Evolutionary conservation across 306 rosid species (phyloP).

Genomic region (Vigna nakashimae): DNA sequence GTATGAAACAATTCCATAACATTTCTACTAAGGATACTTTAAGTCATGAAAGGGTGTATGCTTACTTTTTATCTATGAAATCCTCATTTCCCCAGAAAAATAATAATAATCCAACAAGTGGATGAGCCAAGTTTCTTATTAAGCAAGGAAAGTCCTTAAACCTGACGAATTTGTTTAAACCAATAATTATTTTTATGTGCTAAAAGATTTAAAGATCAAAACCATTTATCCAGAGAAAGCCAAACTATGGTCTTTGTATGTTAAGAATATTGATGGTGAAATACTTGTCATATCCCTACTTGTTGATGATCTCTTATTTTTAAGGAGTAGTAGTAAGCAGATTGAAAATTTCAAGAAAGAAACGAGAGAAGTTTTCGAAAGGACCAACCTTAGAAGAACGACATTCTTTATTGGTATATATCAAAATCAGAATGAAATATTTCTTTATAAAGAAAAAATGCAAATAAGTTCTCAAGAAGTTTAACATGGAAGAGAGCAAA

Average conservation of each 20-base stretch:
- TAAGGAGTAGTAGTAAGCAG: too few species aligned
- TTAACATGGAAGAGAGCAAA: too few species aligned
- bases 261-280: too few species aligned
- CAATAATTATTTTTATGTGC: background rate
- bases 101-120: background rate
- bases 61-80: background rate
- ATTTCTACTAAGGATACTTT: constrained; percentile 20
- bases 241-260: background rate
- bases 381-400: too few species aligned
- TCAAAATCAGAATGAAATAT: too few species aligned
- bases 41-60: constrained; percentile 1
- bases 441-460: too few species aligned
- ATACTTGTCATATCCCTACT: too few species aligned
- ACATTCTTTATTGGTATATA: too few species aligned
- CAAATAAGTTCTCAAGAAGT: too few species aligned
- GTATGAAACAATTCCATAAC: constrained; percentile 36
- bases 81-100: constrained; percentile 16
- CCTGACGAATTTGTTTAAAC: constrained; percentile 2
- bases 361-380: too few species aligned
- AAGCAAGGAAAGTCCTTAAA: constrained; percentile 16
- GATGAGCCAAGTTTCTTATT: constrained; percentile 30
- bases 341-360: too few species aligned
- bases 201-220: constrained; percentile 11
- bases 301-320: too few species aligned
- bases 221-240: constrained; percentile 26